Percentiles rank a stretch among this genome's conserved stretches.
Conservation (phyloP, 495 filamentous ascomycete species). For the Hypoxylon fuscum region DNA sequence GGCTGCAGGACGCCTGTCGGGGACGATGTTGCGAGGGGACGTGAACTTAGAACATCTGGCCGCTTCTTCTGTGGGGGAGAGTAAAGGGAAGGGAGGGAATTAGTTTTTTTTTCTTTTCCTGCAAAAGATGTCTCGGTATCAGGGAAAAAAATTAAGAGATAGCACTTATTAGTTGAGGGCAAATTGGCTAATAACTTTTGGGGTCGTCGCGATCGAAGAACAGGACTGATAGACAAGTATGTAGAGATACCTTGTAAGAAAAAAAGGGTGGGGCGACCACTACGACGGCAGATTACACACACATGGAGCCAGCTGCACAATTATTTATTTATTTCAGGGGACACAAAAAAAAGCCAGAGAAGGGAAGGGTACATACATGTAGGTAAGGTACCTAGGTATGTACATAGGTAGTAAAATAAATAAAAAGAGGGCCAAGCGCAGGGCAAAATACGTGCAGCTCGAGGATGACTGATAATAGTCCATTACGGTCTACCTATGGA, state of each 20-base stretch:
- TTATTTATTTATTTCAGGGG: conserved; percentile 26
- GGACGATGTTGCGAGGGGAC: conserved; percentile 31
- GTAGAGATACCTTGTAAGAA: conserved; percentile 29
- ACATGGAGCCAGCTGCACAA: conserved; percentile 33
- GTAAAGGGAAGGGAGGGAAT: conserved; percentile 12
- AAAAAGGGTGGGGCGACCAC: conserved; percentile 36
- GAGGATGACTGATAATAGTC: conserved; percentile 13
- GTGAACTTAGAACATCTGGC: conserved; percentile 44
- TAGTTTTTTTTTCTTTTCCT: conserved; percentile 14
- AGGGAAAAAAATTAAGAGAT: conserved; percentile 19
- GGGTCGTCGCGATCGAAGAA: conserved; percentile 37
- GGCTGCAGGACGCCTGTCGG: conserved; percentile 42
- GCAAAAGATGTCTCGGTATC: conserved; percentile 30
- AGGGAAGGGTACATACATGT: conserved; percentile 2
- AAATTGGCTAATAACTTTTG: conserved; percentile 44
- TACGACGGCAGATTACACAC: conserved; percentile 41
- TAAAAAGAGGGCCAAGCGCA: too few species aligned
- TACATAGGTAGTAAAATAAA: too few species aligned
- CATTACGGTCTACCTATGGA: background rate
- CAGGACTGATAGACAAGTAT: conserved; percentile 31
- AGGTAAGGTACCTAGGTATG: conserved; percentile 1
- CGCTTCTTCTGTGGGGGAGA: conserved; percentile 20
- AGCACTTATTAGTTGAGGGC: conserved; percentile 34
- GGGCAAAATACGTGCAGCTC: too few species aligned
- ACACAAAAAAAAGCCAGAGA: conserved; percentile 7